Evolutionary conservation across 129 eudicot species (phyloP), one percentile per base, ranked within the genome.

Genomic region (Silybum marianum): DNA sequence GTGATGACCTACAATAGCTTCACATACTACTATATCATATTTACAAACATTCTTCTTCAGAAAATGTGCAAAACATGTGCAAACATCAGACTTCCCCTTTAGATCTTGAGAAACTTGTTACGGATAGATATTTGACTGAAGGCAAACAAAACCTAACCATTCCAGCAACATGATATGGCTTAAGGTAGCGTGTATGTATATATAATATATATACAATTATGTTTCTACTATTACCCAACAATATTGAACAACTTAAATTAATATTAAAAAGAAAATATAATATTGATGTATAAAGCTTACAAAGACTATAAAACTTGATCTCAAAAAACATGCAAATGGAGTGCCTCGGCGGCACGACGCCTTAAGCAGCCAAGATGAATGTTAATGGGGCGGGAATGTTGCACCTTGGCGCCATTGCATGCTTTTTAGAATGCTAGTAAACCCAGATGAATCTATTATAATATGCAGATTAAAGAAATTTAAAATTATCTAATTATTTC

Each of bases 401-500:
- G 18, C 60, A 48, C 60, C 60, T 48, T 4, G 19, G 7, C 7
- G 19, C 1, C 7, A 18, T 54, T 18, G 21, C 63, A 18, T 18
- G 8, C 63, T 54, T 54, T 54, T 54, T 54, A 54, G 63, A 54
- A 54, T 9, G 4, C 63, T 54, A 54, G 63, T 54, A 54, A 16
- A 54, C 22, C 46, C 30, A 76, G 46, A 76, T 76, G 68, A 63
- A 10, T 16, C 18, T 26, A 7, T 78, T 78, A 28, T 77, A 46
- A 76, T 32, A 58, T 60, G 36, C 80, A 39, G 39, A 67, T n/a
- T 22, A 62, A 62, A n/a, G 13, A 6, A 8, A 62, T 22, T 66
- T 16, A 67, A 26, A 4, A 78, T 6, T 42, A 78, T 25, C 46
- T 3, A 11, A 25, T 78, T 42, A 18, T 25, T 24, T 14, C 40